Base-by-base conservation (phyloP, 345 rosid genomes). In the Conringia planisiliqua region DNA sequence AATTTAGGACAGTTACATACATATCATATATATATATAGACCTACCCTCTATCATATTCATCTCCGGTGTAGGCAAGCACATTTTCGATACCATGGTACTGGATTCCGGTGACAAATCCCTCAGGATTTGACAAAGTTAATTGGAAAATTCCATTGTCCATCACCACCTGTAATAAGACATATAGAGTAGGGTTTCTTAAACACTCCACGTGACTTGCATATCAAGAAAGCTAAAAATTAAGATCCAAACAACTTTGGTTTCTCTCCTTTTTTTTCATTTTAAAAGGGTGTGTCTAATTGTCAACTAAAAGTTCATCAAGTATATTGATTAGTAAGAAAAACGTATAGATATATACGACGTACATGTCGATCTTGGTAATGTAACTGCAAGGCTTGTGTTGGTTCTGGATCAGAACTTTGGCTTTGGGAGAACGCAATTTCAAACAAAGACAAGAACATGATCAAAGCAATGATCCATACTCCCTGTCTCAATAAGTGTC, bases 31-130 rank as follows among this genome's bases (percentile, higher is more conserved):
- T 18, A 54, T n/a, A 12, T 29, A 33, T n/a, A 62, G 1, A 30
- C 10, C 6, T 82, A 93, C 98, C 98, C 98, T 83, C 96, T 83
- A 70, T 87, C 82, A n/a, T 84, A 11, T 82, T 90, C 97, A 0
- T 77, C 80, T 24, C 88, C 86, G 7, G 50, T 70, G 66, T 85
- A 84, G 79, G 92, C 97, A 5, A 93, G 97, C 74, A 93, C 62
- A 80, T 93, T 91, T 76, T 88, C 93, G 1, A 93, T 85, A 74
- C 82, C 89, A 65, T 80, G 79, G 22, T 83, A 93, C 10, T 14
- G 79, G 8, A 93, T 80, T 30, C 96, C 90, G 0, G 92, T 84
- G 46, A 93, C 88, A 5, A 88, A 83, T 59, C 98, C 97, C 5
- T 72, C 91, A 1, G 98, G 98, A 18, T 83, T 88, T 12, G 96